Percentiles rank a stretch among this genome's conserved stretches.
Evolutionary conservation across 2,329 filamentous ascomycete species (phyloP).

Genomic region (Amauroascus niger): DNA sequence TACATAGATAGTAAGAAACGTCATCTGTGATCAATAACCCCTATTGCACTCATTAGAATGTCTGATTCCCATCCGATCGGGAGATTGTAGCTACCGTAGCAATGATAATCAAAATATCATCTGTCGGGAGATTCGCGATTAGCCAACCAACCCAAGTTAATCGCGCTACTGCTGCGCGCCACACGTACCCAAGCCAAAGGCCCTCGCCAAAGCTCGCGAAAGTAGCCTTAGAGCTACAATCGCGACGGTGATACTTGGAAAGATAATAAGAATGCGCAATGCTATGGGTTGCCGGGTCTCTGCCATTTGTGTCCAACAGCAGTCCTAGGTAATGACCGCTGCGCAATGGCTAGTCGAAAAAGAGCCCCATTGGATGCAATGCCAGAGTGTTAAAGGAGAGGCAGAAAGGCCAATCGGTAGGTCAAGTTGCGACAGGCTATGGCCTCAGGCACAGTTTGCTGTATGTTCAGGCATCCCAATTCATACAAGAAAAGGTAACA

Average conservation of each 20-base stretch:
- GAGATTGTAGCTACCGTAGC: conserved; percentile 1
- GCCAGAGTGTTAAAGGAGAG: background rate
- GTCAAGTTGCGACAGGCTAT: too few species aligned
- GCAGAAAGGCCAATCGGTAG: background rate
- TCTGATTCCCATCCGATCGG: background rate
- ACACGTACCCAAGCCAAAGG: conserved; percentile 15
- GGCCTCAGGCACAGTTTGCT: too few species aligned
- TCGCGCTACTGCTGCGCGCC: too few species aligned
- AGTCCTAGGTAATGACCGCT: background rate
- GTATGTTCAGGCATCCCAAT: too few species aligned
- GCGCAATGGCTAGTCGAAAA: background rate
- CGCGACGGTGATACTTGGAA: conserved; percentile 10
- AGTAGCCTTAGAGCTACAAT: conserved; percentile 7
- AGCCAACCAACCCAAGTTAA: too few species aligned
- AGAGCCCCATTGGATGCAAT: background rate
- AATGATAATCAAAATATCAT: conserved; percentile 13
- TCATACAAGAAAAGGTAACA: background rate
- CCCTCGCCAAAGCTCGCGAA: conserved; percentile 7
- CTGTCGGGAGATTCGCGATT: background rate
- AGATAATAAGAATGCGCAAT: conserved; percentile 8
- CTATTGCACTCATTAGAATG: background rate
- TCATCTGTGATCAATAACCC: background rate
- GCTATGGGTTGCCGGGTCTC: background rate
- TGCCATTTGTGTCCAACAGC: conserved; percentile 1
- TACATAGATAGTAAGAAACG: background rate